A percentile compares a stretch with the other conserved stretches of the same genome.
Conservation (phyloP, 129 eudicot species). For the Heracleum sosnowskyi region DNA sequence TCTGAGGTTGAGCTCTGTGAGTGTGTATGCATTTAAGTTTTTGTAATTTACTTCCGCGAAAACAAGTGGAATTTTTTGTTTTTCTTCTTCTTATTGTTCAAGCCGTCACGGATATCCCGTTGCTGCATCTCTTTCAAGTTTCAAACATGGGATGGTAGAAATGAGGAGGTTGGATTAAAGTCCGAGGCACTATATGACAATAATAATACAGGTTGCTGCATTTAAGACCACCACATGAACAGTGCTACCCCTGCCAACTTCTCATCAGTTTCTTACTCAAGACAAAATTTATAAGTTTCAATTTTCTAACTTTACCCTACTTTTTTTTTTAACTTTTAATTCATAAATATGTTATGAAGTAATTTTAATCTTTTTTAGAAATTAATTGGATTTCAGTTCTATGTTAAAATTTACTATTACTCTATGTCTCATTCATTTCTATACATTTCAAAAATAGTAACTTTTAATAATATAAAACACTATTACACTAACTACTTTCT, state of each 20-base stretch:
- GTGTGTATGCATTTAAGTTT: too few relatives aligned
- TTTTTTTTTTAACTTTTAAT: too few relatives aligned
- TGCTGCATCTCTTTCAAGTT: background rate
- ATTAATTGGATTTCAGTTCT: too few relatives aligned
- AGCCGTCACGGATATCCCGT: background rate
- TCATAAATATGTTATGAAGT: too few relatives aligned
- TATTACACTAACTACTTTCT: too few relatives aligned
- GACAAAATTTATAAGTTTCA: background rate
- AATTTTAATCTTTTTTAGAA: too few relatives aligned
- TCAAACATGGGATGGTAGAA: slow-evolving; percentile 4
- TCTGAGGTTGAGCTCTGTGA: too few relatives aligned
- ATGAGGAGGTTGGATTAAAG: background rate
- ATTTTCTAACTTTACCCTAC: background rate
- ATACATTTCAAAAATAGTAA: too few relatives aligned
- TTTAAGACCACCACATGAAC: slow-evolving; percentile 1
- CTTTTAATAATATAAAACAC: too few relatives aligned
- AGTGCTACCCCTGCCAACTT: background rate
- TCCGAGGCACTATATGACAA: background rate
- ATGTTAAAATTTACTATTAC: too few relatives aligned
- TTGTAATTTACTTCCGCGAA: too few relatives aligned
- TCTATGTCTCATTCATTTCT: too few relatives aligned
- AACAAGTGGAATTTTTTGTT: background rate
- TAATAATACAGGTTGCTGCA: background rate
- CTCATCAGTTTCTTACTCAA: background rate
- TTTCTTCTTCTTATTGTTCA: background rate